Evolutionary conservation across 768 basidiomycete genomes (phyloP).

Genomic region (Kwoniella bestiolae): DNA sequence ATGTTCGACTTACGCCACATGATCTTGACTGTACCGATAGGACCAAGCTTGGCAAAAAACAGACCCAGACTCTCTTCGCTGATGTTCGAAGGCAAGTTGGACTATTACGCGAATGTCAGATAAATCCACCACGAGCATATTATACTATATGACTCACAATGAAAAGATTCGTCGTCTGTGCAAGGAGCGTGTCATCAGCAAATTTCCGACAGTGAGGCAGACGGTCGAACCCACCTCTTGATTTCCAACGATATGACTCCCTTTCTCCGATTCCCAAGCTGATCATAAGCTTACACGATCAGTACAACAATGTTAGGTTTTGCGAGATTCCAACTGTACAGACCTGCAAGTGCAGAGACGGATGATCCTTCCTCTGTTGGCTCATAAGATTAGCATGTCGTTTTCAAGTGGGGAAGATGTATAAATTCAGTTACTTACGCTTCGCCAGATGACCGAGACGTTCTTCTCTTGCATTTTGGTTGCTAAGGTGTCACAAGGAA

Average conservation of each 20-base stretch:
- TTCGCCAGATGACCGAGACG: slow-evolving; percentile 62
- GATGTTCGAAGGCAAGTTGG: slow-evolving; percentile 84
- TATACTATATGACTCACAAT: slow-evolving; percentile 62
- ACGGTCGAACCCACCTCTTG: slow-evolving; percentile 67
- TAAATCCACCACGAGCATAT: background rate
- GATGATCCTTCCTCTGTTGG: slow-evolving; percentile 64
- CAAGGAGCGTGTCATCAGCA: background rate
- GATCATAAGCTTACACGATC: slow-evolving; percentile 27
- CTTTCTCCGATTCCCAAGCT: slow-evolving; percentile 70
- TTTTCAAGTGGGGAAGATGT: background rate
- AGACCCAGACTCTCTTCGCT: slow-evolving; percentile 82
- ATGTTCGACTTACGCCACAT: slow-evolving; percentile 90
- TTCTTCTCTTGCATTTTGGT: slow-evolving; percentile 88
- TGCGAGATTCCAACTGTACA: slow-evolving; percentile 43
- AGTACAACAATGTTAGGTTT: slow-evolving; percentile 19
- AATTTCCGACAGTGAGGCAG: background rate
- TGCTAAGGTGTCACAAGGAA: slow-evolving; percentile 65
- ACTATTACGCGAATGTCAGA: slow-evolving; percentile 19
- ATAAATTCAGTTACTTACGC: slow-evolving; percentile 29
- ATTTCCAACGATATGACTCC: slow-evolving; percentile 61
- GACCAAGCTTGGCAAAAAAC: slow-evolving; percentile 88
- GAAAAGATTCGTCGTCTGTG: slow-evolving; percentile 89
- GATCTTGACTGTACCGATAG: slow-evolving; percentile 75
- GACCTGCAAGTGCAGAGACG: slow-evolving; percentile 87
- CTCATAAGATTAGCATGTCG: slow-evolving; percentile 17